These are phyloP conservation scores for Neurospora sp. DNA, from an alignment of 495 filamentous ascomycete genomes.

Conservation along the genomic window DNA sequence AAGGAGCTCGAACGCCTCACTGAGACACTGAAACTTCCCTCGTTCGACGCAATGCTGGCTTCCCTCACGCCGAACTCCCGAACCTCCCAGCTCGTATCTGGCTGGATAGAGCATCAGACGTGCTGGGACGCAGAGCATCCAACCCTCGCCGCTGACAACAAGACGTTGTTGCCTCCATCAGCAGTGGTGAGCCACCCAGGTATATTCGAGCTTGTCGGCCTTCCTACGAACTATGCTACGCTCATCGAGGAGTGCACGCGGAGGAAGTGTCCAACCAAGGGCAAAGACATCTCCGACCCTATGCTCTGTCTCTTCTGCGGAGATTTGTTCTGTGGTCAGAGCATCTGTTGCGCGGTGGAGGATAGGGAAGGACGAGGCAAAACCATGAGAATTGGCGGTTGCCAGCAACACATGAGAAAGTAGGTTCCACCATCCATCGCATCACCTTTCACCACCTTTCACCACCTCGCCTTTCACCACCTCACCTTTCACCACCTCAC, in stretches of 20 bases:
- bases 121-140: conserved; percentile 8
- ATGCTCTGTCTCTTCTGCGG: conserved; percentile 92
- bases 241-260: conserved; percentile 85
- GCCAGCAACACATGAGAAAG: conserved; percentile 81
- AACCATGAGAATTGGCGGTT: conserved; percentile 54
- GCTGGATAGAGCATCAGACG: conserved; percentile 67
- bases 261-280: conserved; percentile 75
- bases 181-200: conserved; percentile 64
- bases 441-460: neutral
- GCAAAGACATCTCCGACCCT: conserved; percentile 82
- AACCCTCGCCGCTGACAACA: conserved; percentile 6
- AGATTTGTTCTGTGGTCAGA: conserved; percentile 90
- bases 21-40: conserved; percentile 60
- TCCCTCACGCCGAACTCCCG: conserved; percentile 32
- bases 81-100: conserved; percentile 40
- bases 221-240: conserved; percentile 86
- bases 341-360: conserved; percentile 73
- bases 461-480: too few relatives aligned
- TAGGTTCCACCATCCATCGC: conserved; percentile 36
- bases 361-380: conserved; percentile 31
- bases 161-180: conserved; percentile 17
- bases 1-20: conserved; percentile 79
- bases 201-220: conserved; percentile 86
- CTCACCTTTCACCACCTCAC: neutral
- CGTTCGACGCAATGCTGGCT: conserved; percentile 66